Base-by-base conservation (phyloP, 1,139 yeast species). In the Pichia sp. region DNA sequence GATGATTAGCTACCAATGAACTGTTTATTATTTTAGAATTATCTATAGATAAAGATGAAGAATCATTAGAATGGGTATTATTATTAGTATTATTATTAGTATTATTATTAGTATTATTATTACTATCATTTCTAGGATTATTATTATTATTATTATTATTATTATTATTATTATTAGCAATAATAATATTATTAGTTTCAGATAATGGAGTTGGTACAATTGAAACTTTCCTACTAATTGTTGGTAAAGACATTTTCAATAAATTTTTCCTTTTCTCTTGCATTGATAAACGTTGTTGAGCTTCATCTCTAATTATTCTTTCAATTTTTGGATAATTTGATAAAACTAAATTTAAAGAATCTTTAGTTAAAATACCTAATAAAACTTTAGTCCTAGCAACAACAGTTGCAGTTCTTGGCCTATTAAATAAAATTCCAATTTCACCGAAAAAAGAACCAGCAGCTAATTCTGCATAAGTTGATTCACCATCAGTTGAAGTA, bases 361-460 rank as follows among this genome's bases (percentile, higher is more conserved):
- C 86, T 8, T 81, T 76, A 1, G 87, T 82, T 41, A 85, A 69
- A 0, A 83, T 84, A 1, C 87, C 89, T 6, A 83, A 68, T 47
- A 84, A 66, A 1, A 85, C 86, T 54, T 73, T 76, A 0, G 86
- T 75, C 52, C 81, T 70, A 2, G 92, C 85, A n/a, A 83, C 78
- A 18, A 84, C 89, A 1, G 89, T 82, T 0, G 92, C 92, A 0
- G 90, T 83, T 55, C 92, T 68, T 9, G 90, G 89, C 41, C 89
- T 69, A 60, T 83, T 81, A 66, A 81, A 84, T 36, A 85, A 66
- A 43, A 84, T 82, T 5, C 92, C 92, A 47, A 84, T 83, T 60
- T 85, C 94, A 5, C 89, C 94, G 63, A 85, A 85, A 57, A 81
- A 83, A 38, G 81, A 74, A 1, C 92, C 92, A 2, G 84, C 74